Evolutionary conservation across 345 rosid species (phyloP).

Genomic region (Heritiera fomes): DNA sequence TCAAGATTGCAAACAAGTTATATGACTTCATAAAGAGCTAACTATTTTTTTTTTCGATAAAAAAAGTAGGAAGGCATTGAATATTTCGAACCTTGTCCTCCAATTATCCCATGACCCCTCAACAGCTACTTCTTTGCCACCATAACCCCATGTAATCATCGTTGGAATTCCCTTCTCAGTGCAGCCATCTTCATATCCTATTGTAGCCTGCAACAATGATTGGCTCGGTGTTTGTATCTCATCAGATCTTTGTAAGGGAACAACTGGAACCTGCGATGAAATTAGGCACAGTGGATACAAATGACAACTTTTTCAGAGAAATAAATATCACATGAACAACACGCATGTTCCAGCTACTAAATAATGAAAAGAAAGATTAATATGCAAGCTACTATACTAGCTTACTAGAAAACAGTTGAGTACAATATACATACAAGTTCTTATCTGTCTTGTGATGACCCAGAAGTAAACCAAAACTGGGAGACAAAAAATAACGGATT

Average conservation of each 20-base stretch:
- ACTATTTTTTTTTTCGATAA: neutral
- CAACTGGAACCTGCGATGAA: constrained; percentile 65
- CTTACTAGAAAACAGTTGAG: too few species aligned
- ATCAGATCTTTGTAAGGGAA: constrained; percentile 88
- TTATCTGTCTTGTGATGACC: too few species aligned
- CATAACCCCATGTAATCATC: constrained; percentile 91
- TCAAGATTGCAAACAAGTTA: constrained; percentile 31
- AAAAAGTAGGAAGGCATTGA: neutral
- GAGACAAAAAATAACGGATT: neutral
- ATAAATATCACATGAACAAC: neutral
- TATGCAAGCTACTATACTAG: neutral
- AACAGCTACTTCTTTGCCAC: constrained; percentile 78
- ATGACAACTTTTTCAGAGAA: neutral
- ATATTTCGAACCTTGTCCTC: constrained; percentile 60
- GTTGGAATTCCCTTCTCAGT: constrained; percentile 83
- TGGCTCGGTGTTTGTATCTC: constrained; percentile 72
- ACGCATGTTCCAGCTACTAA: neutral
- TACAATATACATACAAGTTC: too few species aligned
- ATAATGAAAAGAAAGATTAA: neutral
- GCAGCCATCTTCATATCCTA: constrained; percentile 56
- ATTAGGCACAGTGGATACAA: neutral
- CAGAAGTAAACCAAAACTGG: too few species aligned
- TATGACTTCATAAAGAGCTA: constrained; percentile 11
- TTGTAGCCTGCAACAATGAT: constrained; percentile 56
- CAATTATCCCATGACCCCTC: constrained; percentile 99